phyloP scores from a whole-genome alignment of 192 early-diverging fungal species.

The Entomortierella parvispora region DNA sequence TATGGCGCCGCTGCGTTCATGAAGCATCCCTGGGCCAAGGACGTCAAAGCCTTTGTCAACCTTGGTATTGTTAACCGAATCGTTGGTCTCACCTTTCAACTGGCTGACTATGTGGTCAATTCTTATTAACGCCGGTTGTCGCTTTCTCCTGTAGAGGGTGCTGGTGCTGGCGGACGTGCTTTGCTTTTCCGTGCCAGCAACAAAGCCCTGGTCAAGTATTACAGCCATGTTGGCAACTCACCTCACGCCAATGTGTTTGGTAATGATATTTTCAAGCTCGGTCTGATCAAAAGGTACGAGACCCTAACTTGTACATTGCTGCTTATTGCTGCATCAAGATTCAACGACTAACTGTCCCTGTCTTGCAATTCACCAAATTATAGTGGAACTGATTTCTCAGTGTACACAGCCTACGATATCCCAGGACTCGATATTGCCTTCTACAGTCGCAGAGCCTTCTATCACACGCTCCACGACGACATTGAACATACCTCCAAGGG shows the following conservation, averaged over 20 bases:
- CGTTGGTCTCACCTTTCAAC: no score
- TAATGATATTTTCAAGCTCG: conserved; percentile 69
- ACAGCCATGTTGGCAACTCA: conserved; percentile 57
- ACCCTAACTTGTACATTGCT: neutral
- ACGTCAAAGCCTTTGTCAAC: conserved; percentile 74
- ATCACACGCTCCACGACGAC: conserved; percentile 72
- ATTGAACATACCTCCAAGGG: conserved; percentile 57
- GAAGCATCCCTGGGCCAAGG: conserved; percentile 70
- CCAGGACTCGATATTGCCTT: conserved; percentile 78
- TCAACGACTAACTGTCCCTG: neutral
- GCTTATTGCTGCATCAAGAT: neutral
- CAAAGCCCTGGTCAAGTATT: conserved; percentile 44
- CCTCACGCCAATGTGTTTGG: conserved; percentile 72
- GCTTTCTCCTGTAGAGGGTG: conserved; percentile 60
- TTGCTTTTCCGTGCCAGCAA: conserved; percentile 67
- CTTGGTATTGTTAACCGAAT: no score
- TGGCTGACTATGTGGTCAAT: no score
- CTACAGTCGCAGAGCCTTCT: conserved; percentile 68
- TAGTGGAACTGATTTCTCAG: conserved; percentile 73
- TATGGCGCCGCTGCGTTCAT: conserved; percentile 71
- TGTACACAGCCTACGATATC: conserved; percentile 66
- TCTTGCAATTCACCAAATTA: neutral
- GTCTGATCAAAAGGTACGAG: conserved; percentile 62
- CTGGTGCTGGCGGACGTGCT: conserved; percentile 76
- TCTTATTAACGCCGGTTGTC: no score